Percentiles rank a stretch among this genome's conserved stretches.
These are phyloP conservation scores for Pichia sp. DNA, from an alignment of 1,139 yeast genomes.

Conservation along the genomic window DNA sequence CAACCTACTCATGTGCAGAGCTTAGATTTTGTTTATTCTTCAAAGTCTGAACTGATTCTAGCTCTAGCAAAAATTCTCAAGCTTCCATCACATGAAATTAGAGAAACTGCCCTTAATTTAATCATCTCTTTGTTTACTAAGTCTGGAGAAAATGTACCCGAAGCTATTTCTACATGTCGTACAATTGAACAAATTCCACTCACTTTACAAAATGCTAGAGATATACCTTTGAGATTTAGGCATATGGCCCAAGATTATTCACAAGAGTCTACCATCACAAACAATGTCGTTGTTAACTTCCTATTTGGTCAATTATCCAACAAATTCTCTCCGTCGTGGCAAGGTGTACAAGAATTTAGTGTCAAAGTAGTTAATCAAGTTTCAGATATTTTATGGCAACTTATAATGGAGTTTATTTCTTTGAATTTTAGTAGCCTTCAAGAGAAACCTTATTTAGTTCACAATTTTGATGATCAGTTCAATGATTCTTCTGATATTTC, in stretches of 20 bases:
- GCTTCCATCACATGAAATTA: conserved; percentile 20
- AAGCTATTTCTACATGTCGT: conserved; percentile 34
- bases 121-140: conserved; percentile 19
- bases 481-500: conserved; percentile 13
- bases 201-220: conserved; percentile 64
- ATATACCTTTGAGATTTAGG: conserved; percentile 63
- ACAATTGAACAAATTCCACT: conserved; percentile 69
- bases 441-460: conserved; percentile 16
- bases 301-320: conserved; percentile 69
- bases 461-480: conserved; percentile 12
- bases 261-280: conserved; percentile 32
- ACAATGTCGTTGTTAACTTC: conserved; percentile 44
- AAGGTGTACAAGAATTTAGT: conserved; percentile 57
- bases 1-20: conserved; percentile 1
- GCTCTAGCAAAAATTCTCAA: conserved; percentile 18
- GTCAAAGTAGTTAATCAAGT: conserved; percentile 40
- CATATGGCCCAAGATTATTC: conserved; percentile 46
- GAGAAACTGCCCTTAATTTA: conserved; percentile 23
- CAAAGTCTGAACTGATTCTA: conserved; percentile 12
- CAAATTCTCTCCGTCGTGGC: conserved; percentile 82
- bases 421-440: conserved; percentile 27
- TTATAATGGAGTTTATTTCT: conserved; percentile 37
- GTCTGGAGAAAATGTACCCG: conserved; percentile 19
- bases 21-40: conserved; percentile 7
- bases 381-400: conserved; percentile 50